A percentile compares a stretch with the other conserved stretches of the same genome.
Conservation (phyloP, 768 basidiomycete genomes). For the Cubamyces sp. region DNA sequence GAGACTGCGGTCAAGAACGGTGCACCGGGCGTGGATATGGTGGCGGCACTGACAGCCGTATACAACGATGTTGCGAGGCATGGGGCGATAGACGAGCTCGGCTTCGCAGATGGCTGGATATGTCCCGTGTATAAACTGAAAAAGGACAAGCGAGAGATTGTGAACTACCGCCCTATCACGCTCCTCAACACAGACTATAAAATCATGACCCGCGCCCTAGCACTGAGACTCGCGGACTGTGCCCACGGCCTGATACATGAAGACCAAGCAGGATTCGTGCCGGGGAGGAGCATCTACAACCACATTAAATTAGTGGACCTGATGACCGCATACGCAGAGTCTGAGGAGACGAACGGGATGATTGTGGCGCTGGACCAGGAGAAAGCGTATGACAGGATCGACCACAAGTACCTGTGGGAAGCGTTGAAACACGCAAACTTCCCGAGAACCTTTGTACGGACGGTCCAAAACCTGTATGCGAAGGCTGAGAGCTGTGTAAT, state of each 20-base stretch:
- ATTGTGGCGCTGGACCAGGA: slow-evolving; percentile 27
- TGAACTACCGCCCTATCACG: slow-evolving; percentile 28
- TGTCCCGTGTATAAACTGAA: slow-evolving; percentile 3
- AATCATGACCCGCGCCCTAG: slow-evolving; percentile 33
- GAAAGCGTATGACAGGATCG: slow-evolving; percentile 28
- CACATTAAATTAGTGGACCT: slow-evolving; percentile 34
- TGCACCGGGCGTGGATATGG: not conserved
- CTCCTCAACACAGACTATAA: slow-evolving; percentile 40
- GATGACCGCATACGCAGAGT: slow-evolving; percentile 21
- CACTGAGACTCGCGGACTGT: slow-evolving; percentile 22
- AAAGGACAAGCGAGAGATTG: slow-evolving; percentile 4
- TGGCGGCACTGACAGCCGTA: not conserved
- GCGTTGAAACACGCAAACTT: slow-evolving; percentile 11
- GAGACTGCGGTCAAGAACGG: not conserved
- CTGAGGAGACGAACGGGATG: slow-evolving; percentile 14
- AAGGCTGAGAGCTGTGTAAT: slow-evolving; percentile 35
- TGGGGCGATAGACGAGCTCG: not conserved
- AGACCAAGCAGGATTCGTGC: slow-evolving; percentile 46
- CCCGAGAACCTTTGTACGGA: slow-evolving; percentile 26
- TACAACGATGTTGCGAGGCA: slow-evolving; percentile 4
- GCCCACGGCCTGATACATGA: slow-evolving; percentile 34
- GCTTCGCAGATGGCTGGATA: not conserved
- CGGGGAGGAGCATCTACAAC: slow-evolving; percentile 37
- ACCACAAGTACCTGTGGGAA: slow-evolving; percentile 24
- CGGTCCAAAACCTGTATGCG: slow-evolving; percentile 36